Base-by-base conservation (phyloP, 2,329 filamentous ascomycete species). In the Cucurbitaria berberidis region DNA sequence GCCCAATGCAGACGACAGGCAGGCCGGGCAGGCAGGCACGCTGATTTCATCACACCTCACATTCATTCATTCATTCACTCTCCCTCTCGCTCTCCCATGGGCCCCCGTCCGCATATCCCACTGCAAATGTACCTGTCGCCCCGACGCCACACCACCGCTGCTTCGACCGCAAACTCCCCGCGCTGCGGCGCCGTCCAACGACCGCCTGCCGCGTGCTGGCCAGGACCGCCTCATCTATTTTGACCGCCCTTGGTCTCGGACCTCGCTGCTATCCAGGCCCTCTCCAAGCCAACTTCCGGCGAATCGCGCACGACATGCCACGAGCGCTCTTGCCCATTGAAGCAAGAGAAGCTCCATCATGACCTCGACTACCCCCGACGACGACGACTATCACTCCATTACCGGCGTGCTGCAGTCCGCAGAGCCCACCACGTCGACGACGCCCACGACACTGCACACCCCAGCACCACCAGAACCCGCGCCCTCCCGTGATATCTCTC, bases 391-490 rank as follows among this genome's bases (percentile, higher is more conserved):
- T 55, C 69, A 70, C 60, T 75, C 72, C 61, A 61, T 75, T 43
- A 72, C 70, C 35, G 75, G 72, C 55, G 67, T 67, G 50, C 52
- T 53, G 34, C 68, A 76, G 68, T 73, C 70, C 48, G 69, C 70
- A 48, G 75, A 77, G 63, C 74, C 74, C 34, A 57, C 70, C 34
- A 55, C 63, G 44, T 57, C 70, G 35, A 55, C 63, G 44, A 60
- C 58, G 36, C 39, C 54, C 36, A 54, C 55, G 27, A 42, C 49
- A 36, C 60, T 26, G 54, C 35, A 55, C 59, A 39, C 54, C 60
- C 41, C 54, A 57, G 51, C 55, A 45, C 47, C 58, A 44, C 36
- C 50, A 11, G 40, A n/a, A n/a, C n/a, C 45, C 42, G 45, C 59
- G 32, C 49, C 55, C 48, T 47, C 59, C 40, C 49, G 50, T 52